A percentile compares a stretch with the other conserved stretches of the same genome.
Evolutionary conservation across 352 stramenopile genomes (phyloP).

Genomic region (Thraustochytrium sp.): DNA sequence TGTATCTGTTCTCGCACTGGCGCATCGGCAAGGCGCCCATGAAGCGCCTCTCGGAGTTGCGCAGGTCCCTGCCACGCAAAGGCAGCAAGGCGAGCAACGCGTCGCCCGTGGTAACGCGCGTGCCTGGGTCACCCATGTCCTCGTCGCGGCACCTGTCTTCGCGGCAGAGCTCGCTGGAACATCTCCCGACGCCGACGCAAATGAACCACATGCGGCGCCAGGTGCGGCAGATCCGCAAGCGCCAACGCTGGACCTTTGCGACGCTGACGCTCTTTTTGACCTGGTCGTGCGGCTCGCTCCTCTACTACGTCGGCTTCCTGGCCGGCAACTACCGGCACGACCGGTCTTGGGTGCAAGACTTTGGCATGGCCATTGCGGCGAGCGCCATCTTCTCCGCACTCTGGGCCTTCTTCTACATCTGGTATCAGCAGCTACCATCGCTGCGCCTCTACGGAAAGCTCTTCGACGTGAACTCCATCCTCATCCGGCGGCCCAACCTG

Average conservation of each 20-base stretch:
- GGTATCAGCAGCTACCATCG: slow-evolving; percentile 27
- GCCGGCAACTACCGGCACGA: background rate
- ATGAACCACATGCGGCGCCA: background rate
- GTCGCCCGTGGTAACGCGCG: background rate
- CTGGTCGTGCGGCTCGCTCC: background rate
- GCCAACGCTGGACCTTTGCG: background rate
- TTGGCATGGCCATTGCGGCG: background rate
- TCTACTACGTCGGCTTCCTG: slow-evolving; percentile 22
- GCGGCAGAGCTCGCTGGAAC: background rate
- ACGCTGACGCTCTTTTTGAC: background rate
- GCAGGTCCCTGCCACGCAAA: background rate
- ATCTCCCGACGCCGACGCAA: background rate
- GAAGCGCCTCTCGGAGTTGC: background rate
- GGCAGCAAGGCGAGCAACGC: background rate
- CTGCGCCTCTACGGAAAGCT: slow-evolving; percentile 38
- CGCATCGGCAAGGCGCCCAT: background rate
- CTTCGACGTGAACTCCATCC: slow-evolving; percentile 23
- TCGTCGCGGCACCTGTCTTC: background rate
- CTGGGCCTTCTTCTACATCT: slow-evolving; percentile 34
- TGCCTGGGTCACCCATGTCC: background rate
- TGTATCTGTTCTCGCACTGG: slow-evolving; percentile 12
- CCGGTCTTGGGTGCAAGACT: background rate
- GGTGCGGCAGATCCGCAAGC: background rate
- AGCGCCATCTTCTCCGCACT: slow-evolving; percentile 8
- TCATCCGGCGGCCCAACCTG: slow-evolving; percentile 1